Evolutionary conservation across 148 eudicot genomes (phyloP).

Genomic region (Fallopia convolvulus): DNA sequence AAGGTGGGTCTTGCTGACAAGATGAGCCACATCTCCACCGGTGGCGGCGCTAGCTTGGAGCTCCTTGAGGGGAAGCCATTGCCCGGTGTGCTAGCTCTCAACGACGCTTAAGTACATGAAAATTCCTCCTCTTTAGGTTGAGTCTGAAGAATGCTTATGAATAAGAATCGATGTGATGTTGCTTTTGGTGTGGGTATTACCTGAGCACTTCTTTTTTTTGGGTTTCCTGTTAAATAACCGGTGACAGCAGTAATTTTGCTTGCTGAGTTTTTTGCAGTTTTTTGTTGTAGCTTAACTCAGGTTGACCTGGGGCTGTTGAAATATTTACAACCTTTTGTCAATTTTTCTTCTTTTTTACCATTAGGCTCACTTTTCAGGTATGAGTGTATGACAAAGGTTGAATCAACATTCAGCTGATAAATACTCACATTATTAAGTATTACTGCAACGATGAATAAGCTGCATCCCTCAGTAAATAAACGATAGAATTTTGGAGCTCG

Average conservation of each 20-base stretch:
- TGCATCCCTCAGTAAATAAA: neutral
- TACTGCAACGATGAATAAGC: too few relatives aligned
- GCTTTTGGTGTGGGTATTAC: slow-evolving; percentile 8
- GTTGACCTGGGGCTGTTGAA: neutral
- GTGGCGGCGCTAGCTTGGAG: slow-evolving; percentile 98
- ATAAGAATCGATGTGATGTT: neutral
- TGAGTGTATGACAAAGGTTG: neutral
- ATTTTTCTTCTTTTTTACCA: too few relatives aligned
- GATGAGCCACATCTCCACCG: slow-evolving; percentile 98
- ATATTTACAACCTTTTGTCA: too few relatives aligned
- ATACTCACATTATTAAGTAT: neutral
- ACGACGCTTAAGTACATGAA: slow-evolving; percentile 34
- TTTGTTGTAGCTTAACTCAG: neutral
- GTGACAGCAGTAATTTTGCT: slow-evolving; percentile 5
- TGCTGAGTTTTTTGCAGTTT: slow-evolving; percentile 9
- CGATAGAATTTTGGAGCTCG: neutral
- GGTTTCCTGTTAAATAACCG: neutral
- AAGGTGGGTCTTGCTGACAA: slow-evolving; percentile 84
- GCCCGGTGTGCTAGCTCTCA: slow-evolving; percentile 84
- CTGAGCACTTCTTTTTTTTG: neutral
- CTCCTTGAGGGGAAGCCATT: slow-evolving; percentile 79
- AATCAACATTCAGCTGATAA: too few relatives aligned
- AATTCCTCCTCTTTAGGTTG: neutral
- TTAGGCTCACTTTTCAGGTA: too few relatives aligned
- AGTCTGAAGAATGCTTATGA: neutral